phyloP scores from a whole-genome alignment of 2,329 filamentous ascomycete species.

The Fusarium buxicola region DNA sequence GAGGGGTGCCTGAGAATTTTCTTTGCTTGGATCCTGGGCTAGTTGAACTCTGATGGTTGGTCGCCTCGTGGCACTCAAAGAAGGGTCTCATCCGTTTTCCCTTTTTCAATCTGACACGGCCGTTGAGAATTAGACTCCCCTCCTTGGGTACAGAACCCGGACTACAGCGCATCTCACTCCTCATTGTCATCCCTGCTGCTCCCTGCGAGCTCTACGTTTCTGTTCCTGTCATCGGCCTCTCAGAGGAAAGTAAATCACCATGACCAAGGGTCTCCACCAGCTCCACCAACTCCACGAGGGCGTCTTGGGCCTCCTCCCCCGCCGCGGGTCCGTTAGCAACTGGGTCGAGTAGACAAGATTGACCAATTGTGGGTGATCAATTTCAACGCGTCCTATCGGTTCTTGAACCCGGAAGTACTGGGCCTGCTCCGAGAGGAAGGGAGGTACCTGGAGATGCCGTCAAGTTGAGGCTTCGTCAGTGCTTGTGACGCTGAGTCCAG shows the following conservation, averaged over 20 bases:
- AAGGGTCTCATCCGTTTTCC: conserved; percentile 9
- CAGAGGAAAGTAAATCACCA: conserved; percentile 34
- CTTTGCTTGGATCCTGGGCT: conserved; percentile 23
- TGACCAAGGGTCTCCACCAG: conserved; percentile 41
- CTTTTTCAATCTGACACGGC: conserved; percentile 20
- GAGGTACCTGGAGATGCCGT: conserved; percentile 21
- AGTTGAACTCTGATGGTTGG: conserved; percentile 28
- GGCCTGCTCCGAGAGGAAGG: conserved; percentile 16
- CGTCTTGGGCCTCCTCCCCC: conserved; percentile 25
- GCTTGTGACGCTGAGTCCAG: not conserved
- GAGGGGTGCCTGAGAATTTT: conserved; percentile 25
- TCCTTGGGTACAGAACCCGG: not conserved
- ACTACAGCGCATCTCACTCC: no score
- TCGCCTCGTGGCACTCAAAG: conserved; percentile 20
- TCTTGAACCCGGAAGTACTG: conserved; percentile 23
- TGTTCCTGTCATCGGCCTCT: conserved; percentile 29
- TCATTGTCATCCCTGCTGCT: conserved; percentile 27
- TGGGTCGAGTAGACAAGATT: conserved; percentile 18
- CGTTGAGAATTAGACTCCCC: conserved; percentile 8
- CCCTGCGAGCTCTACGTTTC: conserved; percentile 1
- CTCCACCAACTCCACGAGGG: conserved; percentile 34
- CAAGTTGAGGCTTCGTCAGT: conserved; percentile 17
- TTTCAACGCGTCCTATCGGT: conserved; percentile 37
- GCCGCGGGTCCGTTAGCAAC: conserved; percentile 13
- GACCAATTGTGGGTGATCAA: conserved; percentile 36